Base-by-base conservation (phyloP, 306 rosid species). In the Aeschynomene evenia region DNA sequence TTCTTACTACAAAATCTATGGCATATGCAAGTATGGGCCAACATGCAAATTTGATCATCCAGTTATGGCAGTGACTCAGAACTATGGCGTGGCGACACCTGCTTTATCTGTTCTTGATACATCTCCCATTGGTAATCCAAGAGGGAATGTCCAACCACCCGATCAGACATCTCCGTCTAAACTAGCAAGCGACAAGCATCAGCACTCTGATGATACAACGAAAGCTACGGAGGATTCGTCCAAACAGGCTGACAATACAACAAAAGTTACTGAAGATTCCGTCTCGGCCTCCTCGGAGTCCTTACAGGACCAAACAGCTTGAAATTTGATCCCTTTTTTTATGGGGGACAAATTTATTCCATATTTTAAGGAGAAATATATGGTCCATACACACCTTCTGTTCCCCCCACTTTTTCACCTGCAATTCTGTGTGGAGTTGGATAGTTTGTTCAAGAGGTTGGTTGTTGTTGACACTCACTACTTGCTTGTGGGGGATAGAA, bases 41-140 rank as follows among this genome's bases (percentile, higher is more conserved):
- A 87, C 95, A 40, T 92, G 98, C 88, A 87, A 78, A 79, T 92
- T 77, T 74, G 96, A 92, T 71, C 98, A 92, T 81, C 95, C 96
- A 15, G 54, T 66, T 54, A 20, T 85, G 73, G 76, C 87, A 8
- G 48, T 77, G 37, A 80, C 93, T 72, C 82, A 85, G 57, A 83
- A 82, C 80, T 89, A 92, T 50, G 77, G 83, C 67, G 21, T 74
- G 48, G 65, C 80, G 50, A 57, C 80, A 36, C 86, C 87, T 9
- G 52, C 86, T 62, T 45, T 83, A 55, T 63, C 88, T 2, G 64
- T 79, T 75, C 72, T 79, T 33, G 87, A 82, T 54, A 23, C 88
- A 50, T 62, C 96, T 71, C 62, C 80, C 22, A 51, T 83, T 15
- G 63, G 57, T 72, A 84, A 81, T 83, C 82, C 85, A 1, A 77